Percentiles rank a stretch among this genome's conserved stretches.
Conservation (phyloP, 2,329 filamentous ascomycete species). For the Dothistroma pini region DNA sequence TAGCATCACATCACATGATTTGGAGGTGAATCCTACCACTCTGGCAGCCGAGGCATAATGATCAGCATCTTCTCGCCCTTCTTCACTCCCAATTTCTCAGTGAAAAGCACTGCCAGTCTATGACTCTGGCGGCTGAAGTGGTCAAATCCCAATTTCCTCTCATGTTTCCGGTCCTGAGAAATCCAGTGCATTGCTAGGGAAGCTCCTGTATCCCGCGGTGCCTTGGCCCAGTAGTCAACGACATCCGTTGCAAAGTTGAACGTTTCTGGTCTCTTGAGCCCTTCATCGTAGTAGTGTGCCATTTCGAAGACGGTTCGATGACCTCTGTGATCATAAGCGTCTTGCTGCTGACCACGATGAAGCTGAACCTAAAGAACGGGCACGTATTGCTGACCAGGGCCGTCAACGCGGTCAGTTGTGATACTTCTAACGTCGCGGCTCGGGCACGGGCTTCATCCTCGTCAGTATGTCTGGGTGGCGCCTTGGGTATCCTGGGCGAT, state of each 20-base stretch:
- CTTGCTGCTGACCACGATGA: conserved; percentile 4
- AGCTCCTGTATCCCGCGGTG: conserved; percentile 22
- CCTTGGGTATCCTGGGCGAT: background rate
- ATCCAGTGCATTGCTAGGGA: conserved; percentile 40
- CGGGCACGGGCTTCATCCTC: background rate
- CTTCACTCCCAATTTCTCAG: conserved; percentile 31
- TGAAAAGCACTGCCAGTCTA: conserved; percentile 36
- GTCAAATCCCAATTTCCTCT: conserved; percentile 33
- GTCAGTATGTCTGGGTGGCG: background rate
- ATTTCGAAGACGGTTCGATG: conserved; percentile 9
- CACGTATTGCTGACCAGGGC: background rate
- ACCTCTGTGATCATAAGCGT: conserved; percentile 3
- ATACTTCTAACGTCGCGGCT: conserved; percentile 4
- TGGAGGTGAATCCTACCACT: conserved; percentile 24
- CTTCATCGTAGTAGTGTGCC: conserved; percentile 28
- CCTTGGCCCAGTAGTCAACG: conserved; percentile 39
- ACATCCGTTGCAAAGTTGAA: conserved; percentile 44
- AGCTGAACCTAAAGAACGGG: conserved; percentile 1
- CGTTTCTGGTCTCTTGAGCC: conserved; percentile 22
- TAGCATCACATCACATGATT: conserved; percentile 1
- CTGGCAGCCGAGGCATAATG: conserved; percentile 37
- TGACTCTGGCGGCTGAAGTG: conserved; percentile 39
- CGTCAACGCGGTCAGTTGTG: conserved; percentile 1
- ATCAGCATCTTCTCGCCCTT: conserved; percentile 38
- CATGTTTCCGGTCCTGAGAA: conserved; percentile 32